Conservation (phyloP, 345 rosid species). For the Pelargonium nanum region DNA sequence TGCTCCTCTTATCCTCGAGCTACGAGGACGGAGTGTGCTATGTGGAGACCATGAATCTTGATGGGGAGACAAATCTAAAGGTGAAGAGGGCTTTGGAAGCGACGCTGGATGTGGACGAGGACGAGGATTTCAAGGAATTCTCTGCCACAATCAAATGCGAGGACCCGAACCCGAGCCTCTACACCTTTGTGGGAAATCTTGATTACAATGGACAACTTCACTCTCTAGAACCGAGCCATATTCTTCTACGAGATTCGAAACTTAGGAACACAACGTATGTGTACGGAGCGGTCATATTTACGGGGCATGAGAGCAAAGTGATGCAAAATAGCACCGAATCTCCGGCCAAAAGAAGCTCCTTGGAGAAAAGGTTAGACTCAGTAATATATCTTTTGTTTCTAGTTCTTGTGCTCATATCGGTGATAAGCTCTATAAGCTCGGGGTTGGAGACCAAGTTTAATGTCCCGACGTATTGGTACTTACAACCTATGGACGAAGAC, state of each 20-base stretch:
- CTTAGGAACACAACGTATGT: constrained; percentile 15
- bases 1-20: constrained; percentile 11
- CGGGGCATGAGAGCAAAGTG: constrained; percentile 17
- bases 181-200: constrained; percentile 14
- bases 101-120: constrained; percentile 6
- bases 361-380: constrained; percentile 12
- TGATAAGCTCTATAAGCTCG: constrained; percentile 10
- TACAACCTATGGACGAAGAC: not conserved
- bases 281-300: constrained; percentile 15
- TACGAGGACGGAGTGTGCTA: constrained; percentile 15
- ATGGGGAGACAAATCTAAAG: constrained; percentile 18
- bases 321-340: constrained; percentile 13
- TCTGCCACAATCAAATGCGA: constrained; percentile 15
- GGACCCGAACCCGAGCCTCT: constrained; percentile 15
- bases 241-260: constrained; percentile 17
- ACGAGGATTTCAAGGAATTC: constrained; percentile 6
- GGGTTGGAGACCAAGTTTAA: constrained; percentile 2
- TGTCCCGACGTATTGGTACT: constrained; percentile 4
- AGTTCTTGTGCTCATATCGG: constrained; percentile 6
- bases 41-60: constrained; percentile 5
- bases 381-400: constrained; percentile 9
- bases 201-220: constrained; percentile 4
- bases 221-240: constrained; percentile 11
- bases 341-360: constrained; percentile 15
- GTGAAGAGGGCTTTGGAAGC: constrained; percentile 12